Base-by-base conservation (phyloP, 1,284 basidiomycete genomes). In the Trichosporon sp. region DNA sequence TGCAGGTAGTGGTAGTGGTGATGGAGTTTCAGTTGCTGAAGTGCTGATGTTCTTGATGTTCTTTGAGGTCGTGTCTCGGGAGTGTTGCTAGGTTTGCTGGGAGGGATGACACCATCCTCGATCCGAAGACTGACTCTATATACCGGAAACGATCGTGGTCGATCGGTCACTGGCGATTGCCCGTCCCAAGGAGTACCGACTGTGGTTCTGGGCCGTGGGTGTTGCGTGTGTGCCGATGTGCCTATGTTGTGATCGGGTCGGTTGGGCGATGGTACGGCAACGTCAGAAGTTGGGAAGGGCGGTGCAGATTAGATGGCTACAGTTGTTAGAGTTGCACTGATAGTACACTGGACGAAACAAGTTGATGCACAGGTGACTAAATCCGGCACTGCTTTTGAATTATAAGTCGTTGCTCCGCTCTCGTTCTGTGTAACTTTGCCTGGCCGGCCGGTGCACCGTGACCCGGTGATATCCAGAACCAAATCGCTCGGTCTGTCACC, bases 301-400 rank as follows among this genome's bases (percentile, higher is more conserved):
- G 59, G 59, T 63, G 59, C 59, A 63, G 59, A 63, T 63, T 63
- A 63, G 59, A 63, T 63, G 59, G 16, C 59, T 21, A 63, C 35
- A 63, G 59, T 35, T 35, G 59, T 37, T 35, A 35, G 32, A 63
- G 32, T 63, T 63, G 31, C 59, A 35, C 32, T n/a, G 59, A 63
- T 35, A 63, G 32, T 35, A 37, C 59, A 63, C 59, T 37, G 59
- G 59, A 37, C 59, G 59, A 63, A 35, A 63, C 31, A 35, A 63
- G 31, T 35, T n/a, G 31, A 35, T 63, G 59, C 59, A 63, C 59
- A 63, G 59, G 59, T 37, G 32, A 63, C 32, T 63, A n/a, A 35
- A 63, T n/a, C 59, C 59, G 59, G 59, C 59, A 63, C 59, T 37
- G 59, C 59, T 31, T 63, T 14, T 63, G 10, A 54, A 54, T 54